These are phyloP conservation scores for Metschnikowia santaceciliae DNA, from an alignment of 805 yeast genomes.

Conservation along the genomic window DNA sequence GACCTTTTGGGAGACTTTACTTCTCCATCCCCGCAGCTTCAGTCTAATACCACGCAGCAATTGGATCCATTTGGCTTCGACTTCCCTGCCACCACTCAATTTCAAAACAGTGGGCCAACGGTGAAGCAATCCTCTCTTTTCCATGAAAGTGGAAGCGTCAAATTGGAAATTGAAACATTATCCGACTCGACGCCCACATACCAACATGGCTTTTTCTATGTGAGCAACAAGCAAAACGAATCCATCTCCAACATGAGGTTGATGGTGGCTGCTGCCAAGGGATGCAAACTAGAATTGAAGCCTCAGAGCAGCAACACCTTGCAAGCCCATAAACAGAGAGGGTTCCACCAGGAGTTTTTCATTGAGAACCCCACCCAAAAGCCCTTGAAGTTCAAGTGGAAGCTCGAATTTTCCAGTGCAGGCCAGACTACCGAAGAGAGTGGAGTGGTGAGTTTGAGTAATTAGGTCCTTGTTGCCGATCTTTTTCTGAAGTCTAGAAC, in stretches of 20 bases:
- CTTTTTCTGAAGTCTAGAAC: not conserved
- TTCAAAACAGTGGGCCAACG: slow-evolving; percentile 14
- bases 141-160: slow-evolving; percentile 44
- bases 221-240: slow-evolving; percentile 47
- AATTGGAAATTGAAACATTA: slow-evolving; percentile 43
- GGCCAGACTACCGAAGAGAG: slow-evolving; percentile 11
- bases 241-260: slow-evolving; percentile 52
- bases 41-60: slow-evolving; percentile 23
- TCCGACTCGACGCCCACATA: slow-evolving; percentile 29
- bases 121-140: slow-evolving; percentile 22
- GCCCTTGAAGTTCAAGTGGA: slow-evolving; percentile 71
- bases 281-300: slow-evolving; percentile 51
- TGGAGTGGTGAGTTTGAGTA: slow-evolving; percentile 11
- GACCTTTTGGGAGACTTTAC: slow-evolving; percentile 36
- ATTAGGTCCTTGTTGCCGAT: slow-evolving; percentile 1
- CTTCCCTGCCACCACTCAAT: slow-evolving; percentile 39
- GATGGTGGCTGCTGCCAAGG: slow-evolving; percentile 68
- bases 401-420: slow-evolving; percentile 46
- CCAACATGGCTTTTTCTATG: slow-evolving; percentile 41
- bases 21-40: slow-evolving; percentile 41
- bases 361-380: slow-evolving; percentile 33
- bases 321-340: slow-evolving; percentile 44
- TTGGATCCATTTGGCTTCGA: slow-evolving; percentile 41
- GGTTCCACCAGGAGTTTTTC: slow-evolving; percentile 50
- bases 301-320: slow-evolving; percentile 59